Evolutionary conservation across 371 early-diverging fungal genomes (phyloP).

Genomic region (Mortierella sp.): DNA sequence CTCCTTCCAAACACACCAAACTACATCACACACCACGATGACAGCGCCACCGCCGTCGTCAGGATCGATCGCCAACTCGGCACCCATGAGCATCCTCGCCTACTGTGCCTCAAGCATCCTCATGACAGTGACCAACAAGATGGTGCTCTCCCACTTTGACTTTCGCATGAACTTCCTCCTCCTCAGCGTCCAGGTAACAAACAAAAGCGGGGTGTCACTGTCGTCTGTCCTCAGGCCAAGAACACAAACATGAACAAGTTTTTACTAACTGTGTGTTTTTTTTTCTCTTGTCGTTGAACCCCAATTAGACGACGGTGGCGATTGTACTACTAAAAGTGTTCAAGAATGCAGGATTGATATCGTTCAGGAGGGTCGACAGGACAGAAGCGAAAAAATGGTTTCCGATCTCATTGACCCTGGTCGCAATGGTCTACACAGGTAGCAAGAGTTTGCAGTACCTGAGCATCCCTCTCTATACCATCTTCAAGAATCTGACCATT

Average conservation of each 20-base stretch:
- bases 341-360: slow-evolving; percentile 75
- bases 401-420: slow-evolving; percentile 87
- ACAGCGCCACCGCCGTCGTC: slow-evolving; percentile 22
- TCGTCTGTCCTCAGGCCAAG: not conserved
- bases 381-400: slow-evolving; percentile 88
- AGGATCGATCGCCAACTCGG: slow-evolving; percentile 51
- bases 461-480: slow-evolving; percentile 95
- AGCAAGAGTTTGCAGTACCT: slow-evolving; percentile 94
- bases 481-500: slow-evolving; percentile 99
- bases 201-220: no score
- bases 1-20: not conserved
- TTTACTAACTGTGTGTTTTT: not conserved
- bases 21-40: not conserved
- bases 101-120: slow-evolving; percentile 94
- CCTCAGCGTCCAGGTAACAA: slow-evolving; percentile 84
- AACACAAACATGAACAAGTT: not conserved
- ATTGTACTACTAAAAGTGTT: slow-evolving; percentile 56
- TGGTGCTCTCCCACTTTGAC: slow-evolving; percentile 89
- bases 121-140: slow-evolving; percentile 98
- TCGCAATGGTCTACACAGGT: slow-evolving; percentile 98
- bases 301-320: slow-evolving; percentile 20
- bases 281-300: slow-evolving; percentile 27
- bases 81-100: slow-evolving; percentile 71
- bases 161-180: slow-evolving; percentile 94
- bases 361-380: slow-evolving; percentile 72